phyloP scores from a whole-genome alignment of 805 yeast species.

The Lipomyces yamanashiensis region DNA sequence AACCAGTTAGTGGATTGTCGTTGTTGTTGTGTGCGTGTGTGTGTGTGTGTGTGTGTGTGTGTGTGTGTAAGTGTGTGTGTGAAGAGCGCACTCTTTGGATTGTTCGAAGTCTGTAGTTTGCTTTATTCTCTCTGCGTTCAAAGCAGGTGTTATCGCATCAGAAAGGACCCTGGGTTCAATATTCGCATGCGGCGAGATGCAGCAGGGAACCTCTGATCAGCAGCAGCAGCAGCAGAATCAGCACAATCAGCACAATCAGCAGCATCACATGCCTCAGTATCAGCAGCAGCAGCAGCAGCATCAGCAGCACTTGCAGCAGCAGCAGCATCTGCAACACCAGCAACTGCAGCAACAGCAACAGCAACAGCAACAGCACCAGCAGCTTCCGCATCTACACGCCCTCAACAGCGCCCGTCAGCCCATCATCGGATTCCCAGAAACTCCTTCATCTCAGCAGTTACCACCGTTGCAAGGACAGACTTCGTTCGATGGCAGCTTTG shows the following conservation, averaged over 20 bases:
- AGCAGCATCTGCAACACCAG: slow-evolving; percentile 20
- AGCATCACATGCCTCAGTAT: slow-evolving; percentile 32
- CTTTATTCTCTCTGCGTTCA: too few relatives aligned
- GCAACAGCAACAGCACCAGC: slow-evolving; percentile 23
- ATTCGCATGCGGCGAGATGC: neutral
- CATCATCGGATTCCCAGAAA: neutral
- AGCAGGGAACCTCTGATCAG: slow-evolving; percentile 19
- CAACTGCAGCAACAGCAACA: slow-evolving; percentile 23
- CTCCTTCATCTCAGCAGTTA: neutral
- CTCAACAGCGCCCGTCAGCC: slow-evolving; percentile 31
- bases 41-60: too few relatives aligned
- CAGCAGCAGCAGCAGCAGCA: slow-evolving; percentile 1
- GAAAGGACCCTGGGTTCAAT: too few relatives aligned
- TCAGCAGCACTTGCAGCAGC: slow-evolving; percentile 28
- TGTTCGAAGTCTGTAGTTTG: too few relatives aligned
- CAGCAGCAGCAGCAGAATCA: slow-evolving; percentile 38
- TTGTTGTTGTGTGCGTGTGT: too few relatives aligned
- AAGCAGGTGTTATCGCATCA: too few relatives aligned
- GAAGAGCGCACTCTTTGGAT: too few relatives aligned
- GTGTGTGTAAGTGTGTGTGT: too few relatives aligned
- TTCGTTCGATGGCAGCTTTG: neutral
- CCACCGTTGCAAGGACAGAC: slow-evolving; percentile 2
- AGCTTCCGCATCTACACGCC: slow-evolving; percentile 21
- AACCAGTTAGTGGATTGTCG: too few relatives aligned
- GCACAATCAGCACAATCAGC: slow-evolving; percentile 1